phyloP scores from a whole-genome alignment of 192 early-diverging fungal species.

The Coemansia sp. region DNA sequence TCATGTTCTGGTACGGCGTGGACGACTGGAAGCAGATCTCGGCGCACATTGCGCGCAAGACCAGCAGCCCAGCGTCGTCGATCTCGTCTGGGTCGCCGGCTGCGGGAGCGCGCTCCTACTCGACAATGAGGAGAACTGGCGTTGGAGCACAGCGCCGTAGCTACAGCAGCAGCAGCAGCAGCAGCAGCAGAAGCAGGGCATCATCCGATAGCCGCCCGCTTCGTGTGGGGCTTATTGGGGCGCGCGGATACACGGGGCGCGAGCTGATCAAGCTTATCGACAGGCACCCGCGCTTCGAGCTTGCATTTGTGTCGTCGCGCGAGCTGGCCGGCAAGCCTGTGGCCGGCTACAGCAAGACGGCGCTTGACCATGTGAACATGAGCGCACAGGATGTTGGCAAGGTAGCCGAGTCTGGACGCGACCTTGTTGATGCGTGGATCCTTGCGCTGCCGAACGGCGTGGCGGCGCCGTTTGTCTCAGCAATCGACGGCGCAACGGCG shows the following conservation, averaged over 20 bases:
- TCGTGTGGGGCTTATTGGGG: constrained; percentile 91
- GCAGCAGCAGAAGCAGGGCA: no score
- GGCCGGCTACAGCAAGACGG: constrained; percentile 69
- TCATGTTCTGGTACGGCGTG: constrained; percentile 94
- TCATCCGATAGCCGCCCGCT: constrained; percentile 11
- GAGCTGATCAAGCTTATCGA: constrained; percentile 92
- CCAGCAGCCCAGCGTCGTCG: neutral
- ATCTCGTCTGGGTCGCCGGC: constrained; percentile 21
- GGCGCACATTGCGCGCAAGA: constrained; percentile 57
- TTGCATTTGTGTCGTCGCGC: constrained; percentile 90
- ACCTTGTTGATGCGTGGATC: constrained; percentile 92
- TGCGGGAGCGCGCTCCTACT: constrained; percentile 59
- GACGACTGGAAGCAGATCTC: constrained; percentile 78
- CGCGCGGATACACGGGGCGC: constrained; percentile 95
- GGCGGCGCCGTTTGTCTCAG: constrained; percentile 89
- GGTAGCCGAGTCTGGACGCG: constrained; percentile 52
- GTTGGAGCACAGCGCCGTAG: constrained; percentile 54
- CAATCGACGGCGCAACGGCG: constrained; percentile 58
- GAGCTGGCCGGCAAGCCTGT: constrained; percentile 89
- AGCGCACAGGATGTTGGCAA: constrained; percentile 66
- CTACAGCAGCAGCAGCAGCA: constrained; percentile 58
- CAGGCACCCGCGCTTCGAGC: constrained; percentile 79
- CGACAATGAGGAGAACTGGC: constrained; percentile 49
- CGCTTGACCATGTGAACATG: constrained; percentile 75
- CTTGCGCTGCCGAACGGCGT: constrained; percentile 96